Conservation (phyloP, 768 basidiomycete species). For the Calocera cornea region DNA sequence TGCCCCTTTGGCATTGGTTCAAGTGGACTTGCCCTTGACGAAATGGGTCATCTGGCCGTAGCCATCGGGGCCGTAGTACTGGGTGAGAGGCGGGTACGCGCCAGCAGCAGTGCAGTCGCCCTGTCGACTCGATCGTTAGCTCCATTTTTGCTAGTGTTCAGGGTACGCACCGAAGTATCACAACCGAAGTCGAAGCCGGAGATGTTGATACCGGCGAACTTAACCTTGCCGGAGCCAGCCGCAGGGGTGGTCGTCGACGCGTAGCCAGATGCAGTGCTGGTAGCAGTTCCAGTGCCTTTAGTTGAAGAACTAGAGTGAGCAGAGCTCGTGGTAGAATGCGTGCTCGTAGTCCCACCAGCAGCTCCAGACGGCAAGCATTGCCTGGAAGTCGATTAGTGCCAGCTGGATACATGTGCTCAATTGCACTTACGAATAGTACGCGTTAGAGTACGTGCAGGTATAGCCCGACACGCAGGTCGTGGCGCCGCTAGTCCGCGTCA, state of each 20-base stretch:
- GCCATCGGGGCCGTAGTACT: slow-evolving; percentile 36
- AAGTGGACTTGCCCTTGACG: slow-evolving; percentile 31
- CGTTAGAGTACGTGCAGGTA: slow-evolving; percentile 21
- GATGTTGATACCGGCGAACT: slow-evolving; percentile 38
- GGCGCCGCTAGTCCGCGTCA: slow-evolving; percentile 17
- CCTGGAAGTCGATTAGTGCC: slow-evolving; percentile 7
- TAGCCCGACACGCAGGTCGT: slow-evolving; percentile 27
- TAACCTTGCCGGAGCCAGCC: slow-evolving; percentile 20
- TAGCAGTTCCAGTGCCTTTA: slow-evolving; percentile 11
- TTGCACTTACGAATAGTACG: slow-evolving; percentile 20
- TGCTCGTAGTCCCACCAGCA: not conserved
- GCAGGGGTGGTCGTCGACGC: slow-evolving; percentile 12
- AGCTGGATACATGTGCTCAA: not conserved
- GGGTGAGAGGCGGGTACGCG: slow-evolving; percentile 34
- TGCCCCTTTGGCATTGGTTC: not conserved
- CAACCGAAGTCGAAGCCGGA: slow-evolving; percentile 46
- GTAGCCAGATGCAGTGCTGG: slow-evolving; percentile 12
- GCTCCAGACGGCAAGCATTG: slow-evolving; percentile 24
- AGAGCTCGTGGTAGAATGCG: slow-evolving; percentile 2
- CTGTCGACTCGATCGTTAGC: slow-evolving; percentile 20
- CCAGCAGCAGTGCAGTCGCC: slow-evolving; percentile 25
- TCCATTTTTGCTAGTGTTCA: slow-evolving; percentile 11
- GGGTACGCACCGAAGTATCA: slow-evolving; percentile 19
- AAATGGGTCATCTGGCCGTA: slow-evolving; percentile 52
- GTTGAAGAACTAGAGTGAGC: slow-evolving; percentile 16